Conservation (phyloP, 495 filamentous ascomycete species). For the Platismatia glauca region DNA sequence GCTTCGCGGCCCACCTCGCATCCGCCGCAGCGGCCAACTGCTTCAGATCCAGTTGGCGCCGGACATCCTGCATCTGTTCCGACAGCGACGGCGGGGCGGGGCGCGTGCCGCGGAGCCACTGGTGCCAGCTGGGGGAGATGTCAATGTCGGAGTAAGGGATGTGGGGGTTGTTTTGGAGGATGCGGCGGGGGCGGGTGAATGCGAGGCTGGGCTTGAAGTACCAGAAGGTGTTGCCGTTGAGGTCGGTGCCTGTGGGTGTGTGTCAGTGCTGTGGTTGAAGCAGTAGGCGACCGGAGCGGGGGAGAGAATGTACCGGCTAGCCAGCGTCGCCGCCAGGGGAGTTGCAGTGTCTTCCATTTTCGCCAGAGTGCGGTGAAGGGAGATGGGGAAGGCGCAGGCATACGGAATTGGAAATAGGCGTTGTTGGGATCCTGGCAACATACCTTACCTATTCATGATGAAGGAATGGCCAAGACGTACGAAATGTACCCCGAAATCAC, state of each 20-base stretch:
- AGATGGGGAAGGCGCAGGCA: slow-evolving; percentile 11
- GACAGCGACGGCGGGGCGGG: slow-evolving; percentile 55
- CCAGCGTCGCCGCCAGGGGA: slow-evolving; percentile 81
- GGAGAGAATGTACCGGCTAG: slow-evolving; percentile 52
- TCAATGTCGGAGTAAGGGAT: slow-evolving; percentile 62
- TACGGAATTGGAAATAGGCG: neutral
- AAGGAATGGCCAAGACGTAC: no score
- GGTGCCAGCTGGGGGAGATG: slow-evolving; percentile 71
- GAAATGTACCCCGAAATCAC: no score
- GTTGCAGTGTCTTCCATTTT: slow-evolving; percentile 71
- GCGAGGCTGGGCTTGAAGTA: slow-evolving; percentile 66
- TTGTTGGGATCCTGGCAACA: neutral
- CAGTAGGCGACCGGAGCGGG: neutral
- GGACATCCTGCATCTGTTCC: slow-evolving; percentile 65
- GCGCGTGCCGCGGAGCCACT: slow-evolving; percentile 88
- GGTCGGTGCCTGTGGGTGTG: slow-evolving; percentile 61
- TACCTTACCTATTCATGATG: no score
- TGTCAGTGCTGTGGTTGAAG: slow-evolving; percentile 17
- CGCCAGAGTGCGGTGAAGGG: slow-evolving; percentile 56
- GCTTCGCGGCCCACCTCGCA: slow-evolving; percentile 74
- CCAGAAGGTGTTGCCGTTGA: slow-evolving; percentile 89
- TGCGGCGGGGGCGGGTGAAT: slow-evolving; percentile 47
- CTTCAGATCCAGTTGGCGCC: slow-evolving; percentile 60
- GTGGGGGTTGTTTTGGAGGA: slow-evolving; percentile 55
- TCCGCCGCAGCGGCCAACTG: slow-evolving; percentile 70